Conservation (phyloP, 2,329 filamentous ascomycete species). For the Lachnellula subtilissima region DNA sequence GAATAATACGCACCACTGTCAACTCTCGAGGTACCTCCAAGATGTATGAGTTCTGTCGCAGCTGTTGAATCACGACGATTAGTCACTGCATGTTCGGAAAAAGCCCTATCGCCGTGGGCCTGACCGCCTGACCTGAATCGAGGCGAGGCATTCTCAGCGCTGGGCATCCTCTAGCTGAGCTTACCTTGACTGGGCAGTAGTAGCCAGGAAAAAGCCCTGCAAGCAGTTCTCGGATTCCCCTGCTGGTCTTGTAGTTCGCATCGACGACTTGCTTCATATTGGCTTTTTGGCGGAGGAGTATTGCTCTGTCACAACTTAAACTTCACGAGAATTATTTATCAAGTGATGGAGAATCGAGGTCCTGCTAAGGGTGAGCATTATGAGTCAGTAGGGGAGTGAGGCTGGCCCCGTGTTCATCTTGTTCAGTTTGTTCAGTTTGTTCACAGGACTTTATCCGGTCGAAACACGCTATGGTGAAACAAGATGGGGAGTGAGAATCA, state of each 20-base stretch:
- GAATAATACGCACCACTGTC: slow-evolving; percentile 4
- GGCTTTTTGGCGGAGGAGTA: background rate
- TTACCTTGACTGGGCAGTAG: background rate
- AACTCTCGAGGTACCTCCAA: slow-evolving; percentile 5
- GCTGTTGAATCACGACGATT: background rate
- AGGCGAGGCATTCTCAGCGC: background rate
- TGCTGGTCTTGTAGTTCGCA: background rate
- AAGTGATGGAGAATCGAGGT: background rate
- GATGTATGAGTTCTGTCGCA: slow-evolving; percentile 4
- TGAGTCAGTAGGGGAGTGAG: background rate
- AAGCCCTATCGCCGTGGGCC: slow-evolving; percentile 1
- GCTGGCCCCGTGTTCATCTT: background rate
- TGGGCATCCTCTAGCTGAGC: background rate
- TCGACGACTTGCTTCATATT: slow-evolving; percentile 3
- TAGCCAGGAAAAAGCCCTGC: slow-evolving; percentile 7
- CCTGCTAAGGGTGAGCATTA: background rate
- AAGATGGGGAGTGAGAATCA: no score
- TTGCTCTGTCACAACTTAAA: background rate
- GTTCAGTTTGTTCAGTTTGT: background rate
- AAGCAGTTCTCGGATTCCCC: background rate
- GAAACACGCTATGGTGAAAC: no score
- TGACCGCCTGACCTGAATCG: background rate
- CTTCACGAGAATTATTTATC: background rate
- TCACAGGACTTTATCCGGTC: no score
- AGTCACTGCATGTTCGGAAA: background rate